Evolutionary conservation across 805 yeast species (phyloP).

Genomic region (Sugiyamaella boreocaroliniensis): DNA sequence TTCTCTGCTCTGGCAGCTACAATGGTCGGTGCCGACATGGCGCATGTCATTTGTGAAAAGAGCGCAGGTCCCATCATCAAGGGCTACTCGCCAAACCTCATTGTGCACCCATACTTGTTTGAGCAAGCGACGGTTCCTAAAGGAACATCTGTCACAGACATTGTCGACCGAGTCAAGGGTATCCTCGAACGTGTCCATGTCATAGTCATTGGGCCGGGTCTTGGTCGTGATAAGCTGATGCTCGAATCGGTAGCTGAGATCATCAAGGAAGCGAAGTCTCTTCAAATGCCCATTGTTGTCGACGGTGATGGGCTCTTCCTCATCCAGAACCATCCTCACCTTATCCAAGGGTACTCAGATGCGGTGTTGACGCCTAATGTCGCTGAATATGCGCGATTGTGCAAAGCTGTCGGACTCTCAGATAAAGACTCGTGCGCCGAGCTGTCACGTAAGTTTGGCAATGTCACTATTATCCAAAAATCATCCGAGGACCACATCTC

Average conservation of each 20-base stretch:
- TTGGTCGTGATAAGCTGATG: constrained; percentile 77
- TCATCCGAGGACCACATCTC: constrained; percentile 64
- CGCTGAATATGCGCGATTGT: constrained; percentile 69
- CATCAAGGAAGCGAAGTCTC: constrained; percentile 48
- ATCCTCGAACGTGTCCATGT: constrained; percentile 67
- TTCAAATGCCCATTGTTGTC: constrained; percentile 63
- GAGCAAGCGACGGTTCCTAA: constrained; percentile 34
- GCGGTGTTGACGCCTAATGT: constrained; percentile 86
- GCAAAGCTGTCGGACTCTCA: constrained; percentile 38
- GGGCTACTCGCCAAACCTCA: constrained; percentile 81
- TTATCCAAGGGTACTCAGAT: constrained; percentile 48
- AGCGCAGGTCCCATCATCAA: constrained; percentile 77
- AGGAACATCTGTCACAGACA: constrained; percentile 25
- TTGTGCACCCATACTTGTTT: constrained; percentile 88
- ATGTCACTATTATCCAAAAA: constrained; percentile 63
- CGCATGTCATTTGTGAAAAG: constrained; percentile 81
- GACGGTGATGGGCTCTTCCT: constrained; percentile 88
- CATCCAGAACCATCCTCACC: constrained; percentile 48
- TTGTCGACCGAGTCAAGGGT: constrained; percentile 49
- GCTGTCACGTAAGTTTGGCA: constrained; percentile 47
- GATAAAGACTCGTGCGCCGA: constrained; percentile 31
- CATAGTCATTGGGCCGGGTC: constrained; percentile 87
- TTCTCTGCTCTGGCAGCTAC: constrained; percentile 85
- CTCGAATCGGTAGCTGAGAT: constrained; percentile 51
- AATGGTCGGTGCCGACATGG: constrained; percentile 76